Conservation (phyloP, 2,329 filamentous ascomycete species). For the Fusarium nelsonii region DNA sequence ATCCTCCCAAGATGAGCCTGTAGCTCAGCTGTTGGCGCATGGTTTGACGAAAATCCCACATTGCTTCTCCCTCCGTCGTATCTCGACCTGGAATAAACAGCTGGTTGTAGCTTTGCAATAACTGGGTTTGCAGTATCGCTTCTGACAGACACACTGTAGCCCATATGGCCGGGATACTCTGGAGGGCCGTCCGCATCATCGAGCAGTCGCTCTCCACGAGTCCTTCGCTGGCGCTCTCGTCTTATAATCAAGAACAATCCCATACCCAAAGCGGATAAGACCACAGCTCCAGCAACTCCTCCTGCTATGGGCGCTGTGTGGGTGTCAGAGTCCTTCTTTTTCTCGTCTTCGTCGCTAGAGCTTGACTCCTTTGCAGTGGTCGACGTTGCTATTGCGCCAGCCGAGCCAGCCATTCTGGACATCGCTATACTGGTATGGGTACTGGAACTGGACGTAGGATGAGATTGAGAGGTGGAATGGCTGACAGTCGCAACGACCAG, state of each 20-base stretch:
- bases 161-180: slow-evolving; percentile 50
- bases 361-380: background rate
- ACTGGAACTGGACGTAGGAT: slow-evolving; percentile 31
- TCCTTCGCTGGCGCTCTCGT: slow-evolving; percentile 48
- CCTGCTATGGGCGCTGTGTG: slow-evolving; percentile 53
- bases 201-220: slow-evolving; percentile 41
- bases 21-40: slow-evolving; percentile 47
- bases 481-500: slow-evolving; percentile 58
- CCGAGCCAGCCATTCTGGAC: slow-evolving; percentile 22
- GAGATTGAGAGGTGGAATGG: slow-evolving; percentile 50
- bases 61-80: slow-evolving; percentile 41
- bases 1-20: slow-evolving; percentile 38
- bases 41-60: slow-evolving; percentile 44
- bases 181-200: slow-evolving; percentile 29
- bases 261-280: slow-evolving; percentile 46
- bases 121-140: slow-evolving; percentile 16
- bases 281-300: slow-evolving; percentile 47
- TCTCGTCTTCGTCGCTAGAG: background rate
- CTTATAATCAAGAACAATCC: slow-evolving; percentile 55
- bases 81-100: slow-evolving; percentile 43
- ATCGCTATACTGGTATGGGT: slow-evolving; percentile 22
- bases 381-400: slow-evolving; percentile 26
- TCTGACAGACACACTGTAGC: slow-evolving; percentile 29
- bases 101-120: slow-evolving; percentile 41
- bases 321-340: slow-evolving; percentile 22